These are phyloP conservation scores for Biscutella laevigata DNA, from an alignment of 441 rosid species.

Conservation along the genomic window DNA sequence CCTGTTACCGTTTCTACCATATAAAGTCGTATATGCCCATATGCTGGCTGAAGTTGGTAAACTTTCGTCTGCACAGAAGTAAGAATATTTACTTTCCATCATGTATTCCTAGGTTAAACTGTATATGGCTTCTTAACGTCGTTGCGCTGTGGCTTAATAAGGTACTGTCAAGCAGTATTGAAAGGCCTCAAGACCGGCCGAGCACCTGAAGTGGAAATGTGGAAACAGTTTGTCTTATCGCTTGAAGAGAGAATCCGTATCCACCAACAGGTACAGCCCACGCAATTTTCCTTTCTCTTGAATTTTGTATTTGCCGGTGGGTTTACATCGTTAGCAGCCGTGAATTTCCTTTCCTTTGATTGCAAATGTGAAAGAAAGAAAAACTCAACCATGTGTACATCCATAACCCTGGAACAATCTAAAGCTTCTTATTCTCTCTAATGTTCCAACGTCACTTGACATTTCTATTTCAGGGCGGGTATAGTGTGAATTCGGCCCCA, in stretches of 20 bases:
- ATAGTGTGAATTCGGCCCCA: conserved; percentile 64
- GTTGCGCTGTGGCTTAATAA: conserved; percentile 28
- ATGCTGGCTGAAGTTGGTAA: conserved; percentile 71
- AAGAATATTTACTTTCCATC: conserved; percentile 23
- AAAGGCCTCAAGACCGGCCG: conserved; percentile 84
- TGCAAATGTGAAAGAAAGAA: not conserved
- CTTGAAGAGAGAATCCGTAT: conserved; percentile 82
- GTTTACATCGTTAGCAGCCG: conserved; percentile 1
- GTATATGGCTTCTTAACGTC: conserved; percentile 13
- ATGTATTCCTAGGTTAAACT: conserved; percentile 8
- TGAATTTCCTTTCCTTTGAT: not conserved
- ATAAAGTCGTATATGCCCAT: conserved; percentile 54
- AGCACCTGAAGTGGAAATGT: conserved; percentile 68
- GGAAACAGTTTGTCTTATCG: conserved; percentile 58
- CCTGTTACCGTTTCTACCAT: conserved; percentile 58
- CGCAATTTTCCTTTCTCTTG: too few species aligned
- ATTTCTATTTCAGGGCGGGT: conserved; percentile 65
- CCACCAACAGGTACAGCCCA: conserved; percentile 69
- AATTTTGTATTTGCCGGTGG: too few species aligned
- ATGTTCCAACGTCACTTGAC: conserved; percentile 6
- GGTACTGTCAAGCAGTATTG: conserved; percentile 85
- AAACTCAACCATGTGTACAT: not conserved
- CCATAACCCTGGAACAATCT: not conserved
- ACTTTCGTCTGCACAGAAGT: conserved; percentile 52
- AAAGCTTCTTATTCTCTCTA: conserved; percentile 6